Evolutionary conservation across 1,284 basidiomycete genomes (phyloP), one percentile per base, ranked within the genome.

Genomic region (Trametes sp.): DNA sequence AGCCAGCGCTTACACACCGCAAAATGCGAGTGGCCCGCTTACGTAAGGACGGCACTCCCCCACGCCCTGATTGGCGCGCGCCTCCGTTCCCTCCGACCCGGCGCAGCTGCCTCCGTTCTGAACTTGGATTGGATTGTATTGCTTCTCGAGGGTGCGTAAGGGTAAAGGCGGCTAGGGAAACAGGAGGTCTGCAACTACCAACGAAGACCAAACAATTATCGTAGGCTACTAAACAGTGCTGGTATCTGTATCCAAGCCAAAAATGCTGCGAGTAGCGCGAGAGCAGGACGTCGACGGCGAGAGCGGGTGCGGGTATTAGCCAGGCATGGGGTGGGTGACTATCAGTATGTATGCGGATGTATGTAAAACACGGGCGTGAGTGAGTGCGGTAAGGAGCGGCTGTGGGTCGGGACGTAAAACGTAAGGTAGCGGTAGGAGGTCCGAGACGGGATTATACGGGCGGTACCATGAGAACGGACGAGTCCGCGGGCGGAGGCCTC

Each of bases 11-110:
- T 57, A 56, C 19, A n/a, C 48, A 54, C n/a, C 54, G 50, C 55
- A 64, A 65, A 67, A 59, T 63, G 58, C 41, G 51, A 45, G 46
- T 54, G 41, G 41, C 21, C 11, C 1, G 35, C 48, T 67, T 67
- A 67, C 35, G 62, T 67, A 59, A 67, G 44, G 36, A 9, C 28
- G 36, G 24, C 28, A 14, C n/a, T 10, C 31, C 45, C 59, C 53
- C 59, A 38, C 36, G 59, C 46, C 24, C 53, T 54, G 52, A 60
- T 60, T 60, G 59, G 59, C 59, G 45, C 46, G 45, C 45, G 19
- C 11, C 31, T 29, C 11, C 35, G 7, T 23, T n/a, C n/a, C n/a
- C n/a, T n/a, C n/a, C n/a, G n/a, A n/a, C n/a, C n/a, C n/a, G n/a
- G n/a, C n/a, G n/a, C n/a, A n/a, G n/a, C n/a, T n/a, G n/a, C n/a